A percentile compares a stretch with the other conserved stretches of the same genome.
phyloP scores from a whole-genome alignment of 768 basidiomycete species.

The Lactifluus volemus region DNA sequence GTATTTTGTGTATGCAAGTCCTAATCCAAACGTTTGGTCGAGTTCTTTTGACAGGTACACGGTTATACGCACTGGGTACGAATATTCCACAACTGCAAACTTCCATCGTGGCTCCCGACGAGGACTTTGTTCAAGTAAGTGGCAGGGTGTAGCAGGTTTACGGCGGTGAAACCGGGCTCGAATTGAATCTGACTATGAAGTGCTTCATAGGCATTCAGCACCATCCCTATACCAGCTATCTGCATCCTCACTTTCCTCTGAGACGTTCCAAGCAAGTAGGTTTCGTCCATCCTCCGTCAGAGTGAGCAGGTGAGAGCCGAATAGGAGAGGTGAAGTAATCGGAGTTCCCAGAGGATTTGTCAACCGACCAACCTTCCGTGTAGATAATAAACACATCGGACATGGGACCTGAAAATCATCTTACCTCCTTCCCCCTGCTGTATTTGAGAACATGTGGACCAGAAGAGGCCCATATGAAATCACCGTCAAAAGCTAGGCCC shows the following conservation, averaged over 20 bases:
- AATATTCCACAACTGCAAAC: conserved; percentile 91
- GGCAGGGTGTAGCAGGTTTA: conserved; percentile 78
- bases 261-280: conserved; percentile 72
- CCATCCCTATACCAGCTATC: background rate
- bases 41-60: background rate
- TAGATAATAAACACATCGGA: conserved; percentile 15
- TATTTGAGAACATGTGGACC: conserved; percentile 69
- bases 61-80: conserved; percentile 53
- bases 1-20: conserved; percentile 75
- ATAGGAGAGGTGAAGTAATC: conserved; percentile 61
- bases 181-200: conserved; percentile 64
- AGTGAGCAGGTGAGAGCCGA: conserved; percentile 74
- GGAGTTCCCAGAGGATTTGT: conserved; percentile 55
- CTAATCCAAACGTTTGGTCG: conserved; percentile 31
- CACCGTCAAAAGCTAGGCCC: conserved; percentile 72
- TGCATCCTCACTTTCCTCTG: conserved; percentile 39
- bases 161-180: conserved; percentile 79
- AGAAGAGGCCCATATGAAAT: conserved; percentile 76
- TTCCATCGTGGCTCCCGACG: conserved; percentile 72
- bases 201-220: background rate
- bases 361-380: conserved; percentile 43
- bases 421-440: conserved; percentile 82
- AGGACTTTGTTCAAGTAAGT: conserved; percentile 96
- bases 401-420: background rate
- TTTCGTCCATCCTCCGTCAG: conserved; percentile 70